Evolutionary conservation across 2,329 filamentous ascomycete genomes (phyloP).

Genomic region (Truncatella angustata): DNA sequence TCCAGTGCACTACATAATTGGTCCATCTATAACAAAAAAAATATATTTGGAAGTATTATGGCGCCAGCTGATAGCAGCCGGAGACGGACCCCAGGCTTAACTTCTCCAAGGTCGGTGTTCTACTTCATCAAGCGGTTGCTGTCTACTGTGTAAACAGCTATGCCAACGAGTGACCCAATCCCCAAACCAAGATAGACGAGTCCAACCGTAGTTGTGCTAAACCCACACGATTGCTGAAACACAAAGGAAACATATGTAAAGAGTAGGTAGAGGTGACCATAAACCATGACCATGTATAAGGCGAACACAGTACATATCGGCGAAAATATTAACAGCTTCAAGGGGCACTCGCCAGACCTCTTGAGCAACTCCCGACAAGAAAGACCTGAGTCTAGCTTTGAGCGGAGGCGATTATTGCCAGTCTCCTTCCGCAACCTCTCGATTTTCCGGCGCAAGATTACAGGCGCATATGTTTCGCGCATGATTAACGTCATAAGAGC

Average conservation of each 20-base stretch:
- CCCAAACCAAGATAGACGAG: constrained; percentile 39
- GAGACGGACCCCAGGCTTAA: no score
- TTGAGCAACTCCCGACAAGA: constrained; percentile 31
- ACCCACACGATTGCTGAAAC: constrained; percentile 35
- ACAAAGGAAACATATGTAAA: constrained; percentile 40
- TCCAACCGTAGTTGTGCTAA: constrained; percentile 32
- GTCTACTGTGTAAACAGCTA: constrained; percentile 62
- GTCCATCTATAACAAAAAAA: constrained; percentile 45
- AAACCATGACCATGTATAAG: constrained; percentile 23
- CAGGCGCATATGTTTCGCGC: constrained; percentile 36
- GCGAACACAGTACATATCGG: constrained; percentile 32
- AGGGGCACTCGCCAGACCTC: constrained; percentile 48
- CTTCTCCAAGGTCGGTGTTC: neutral
- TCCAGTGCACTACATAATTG: constrained; percentile 38
- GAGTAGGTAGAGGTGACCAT: constrained; percentile 37
- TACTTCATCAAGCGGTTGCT: constrained; percentile 24
- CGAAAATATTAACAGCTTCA: constrained; percentile 43
- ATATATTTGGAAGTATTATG: constrained; percentile 48
- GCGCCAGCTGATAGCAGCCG: neutral
- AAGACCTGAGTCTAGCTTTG: constrained; percentile 25
- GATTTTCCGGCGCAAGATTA: constrained; percentile 32
- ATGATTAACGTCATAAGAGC: constrained; percentile 28
- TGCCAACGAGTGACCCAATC: constrained; percentile 32
- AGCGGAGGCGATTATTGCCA: constrained; percentile 28
- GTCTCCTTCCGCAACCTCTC: constrained; percentile 30